Conservation (phyloP, 176 grass and related monocot species). For the Urochloa ruziziensis region DNA sequence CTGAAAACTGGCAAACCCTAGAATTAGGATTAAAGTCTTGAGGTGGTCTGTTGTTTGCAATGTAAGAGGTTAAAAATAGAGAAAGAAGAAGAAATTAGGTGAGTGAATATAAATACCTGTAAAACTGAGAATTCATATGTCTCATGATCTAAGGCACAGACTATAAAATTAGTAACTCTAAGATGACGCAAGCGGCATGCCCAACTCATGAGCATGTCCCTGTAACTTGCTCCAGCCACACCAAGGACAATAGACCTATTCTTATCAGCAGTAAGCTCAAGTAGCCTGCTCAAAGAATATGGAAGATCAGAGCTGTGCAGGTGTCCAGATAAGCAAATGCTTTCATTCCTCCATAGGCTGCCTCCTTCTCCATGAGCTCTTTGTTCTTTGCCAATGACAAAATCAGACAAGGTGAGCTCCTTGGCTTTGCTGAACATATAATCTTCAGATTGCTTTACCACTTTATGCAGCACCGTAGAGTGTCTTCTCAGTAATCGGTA, state of each 20-base stretch:
- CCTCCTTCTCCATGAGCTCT: neutral
- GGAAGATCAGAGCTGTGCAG: constrained; percentile 23
- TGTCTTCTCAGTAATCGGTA: constrained; percentile 19
- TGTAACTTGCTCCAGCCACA: constrained; percentile 75
- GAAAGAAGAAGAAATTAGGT: neutral
- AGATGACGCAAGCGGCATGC: constrained; percentile 71
- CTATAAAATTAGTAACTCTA: constrained; percentile 59
- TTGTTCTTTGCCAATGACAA: constrained; percentile 17
- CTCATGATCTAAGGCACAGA: constrained; percentile 80
- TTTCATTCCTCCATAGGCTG: neutral
- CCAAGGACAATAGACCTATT: constrained; percentile 72
- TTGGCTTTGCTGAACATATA: constrained; percentile 55
- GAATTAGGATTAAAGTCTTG: constrained; percentile 8
- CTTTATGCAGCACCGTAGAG: constrained; percentile 27
- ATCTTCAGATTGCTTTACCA: constrained; percentile 48
- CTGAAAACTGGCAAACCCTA: constrained; percentile 91
- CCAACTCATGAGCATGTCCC: constrained; percentile 97
- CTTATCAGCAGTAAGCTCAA: constrained; percentile 46
- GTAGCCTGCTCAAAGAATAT: constrained; percentile 51
- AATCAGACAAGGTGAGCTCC: constrained; percentile 5
- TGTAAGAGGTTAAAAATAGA: neutral
- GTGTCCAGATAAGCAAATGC: neutral
- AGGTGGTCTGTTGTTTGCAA: neutral
- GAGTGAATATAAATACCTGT: constrained; percentile 47
- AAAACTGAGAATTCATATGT: constrained; percentile 72